phyloP scores from a whole-genome alignment of 208 protist species.

The Acanthamoeba castellanii region DNA sequence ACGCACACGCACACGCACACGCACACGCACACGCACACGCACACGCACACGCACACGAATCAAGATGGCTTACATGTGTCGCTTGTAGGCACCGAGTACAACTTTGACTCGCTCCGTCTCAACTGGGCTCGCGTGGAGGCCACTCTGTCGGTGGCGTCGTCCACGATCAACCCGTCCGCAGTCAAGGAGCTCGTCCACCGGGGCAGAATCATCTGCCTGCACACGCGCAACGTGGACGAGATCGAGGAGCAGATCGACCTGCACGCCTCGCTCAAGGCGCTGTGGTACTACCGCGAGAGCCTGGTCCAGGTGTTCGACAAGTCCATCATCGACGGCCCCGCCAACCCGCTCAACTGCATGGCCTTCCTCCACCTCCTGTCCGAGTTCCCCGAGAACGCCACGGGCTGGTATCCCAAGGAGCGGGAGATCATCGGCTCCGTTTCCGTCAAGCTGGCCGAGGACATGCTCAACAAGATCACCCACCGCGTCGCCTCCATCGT shows the following conservation, averaged over 20 bases:
- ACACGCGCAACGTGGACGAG: constrained; percentile 62
- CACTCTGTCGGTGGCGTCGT: background rate
- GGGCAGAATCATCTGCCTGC: background rate
- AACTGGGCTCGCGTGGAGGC: constrained; percentile 60
- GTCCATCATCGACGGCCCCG: constrained; percentile 60
- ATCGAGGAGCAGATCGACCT: constrained; percentile 47
- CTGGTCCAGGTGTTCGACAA: constrained; percentile 65
- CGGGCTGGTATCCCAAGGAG: background rate
- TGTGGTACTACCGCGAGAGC: constrained; percentile 62
- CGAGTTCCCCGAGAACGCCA: constrained; percentile 68
- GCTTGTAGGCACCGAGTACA: constrained; percentile 38
- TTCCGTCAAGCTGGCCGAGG: constrained; percentile 33
- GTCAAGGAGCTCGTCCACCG: constrained; percentile 50
- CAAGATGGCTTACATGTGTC: too few relatives aligned
- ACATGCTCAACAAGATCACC: constrained; percentile 61
- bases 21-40: too few relatives aligned
- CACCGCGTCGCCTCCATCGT: constrained; percentile 44
- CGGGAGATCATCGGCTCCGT: background rate
- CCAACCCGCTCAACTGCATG: constrained; percentile 68
- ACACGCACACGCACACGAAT: too few relatives aligned
- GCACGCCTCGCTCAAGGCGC: background rate
- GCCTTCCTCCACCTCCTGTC: constrained; percentile 51
- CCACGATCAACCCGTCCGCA: background rate
- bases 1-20: too few relatives aligned
- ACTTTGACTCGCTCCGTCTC: constrained; percentile 41